Evolutionary conservation across 495 filamentous ascomycete species (phyloP).

Genomic region (Aspergillus carlsbadensis): DNA sequence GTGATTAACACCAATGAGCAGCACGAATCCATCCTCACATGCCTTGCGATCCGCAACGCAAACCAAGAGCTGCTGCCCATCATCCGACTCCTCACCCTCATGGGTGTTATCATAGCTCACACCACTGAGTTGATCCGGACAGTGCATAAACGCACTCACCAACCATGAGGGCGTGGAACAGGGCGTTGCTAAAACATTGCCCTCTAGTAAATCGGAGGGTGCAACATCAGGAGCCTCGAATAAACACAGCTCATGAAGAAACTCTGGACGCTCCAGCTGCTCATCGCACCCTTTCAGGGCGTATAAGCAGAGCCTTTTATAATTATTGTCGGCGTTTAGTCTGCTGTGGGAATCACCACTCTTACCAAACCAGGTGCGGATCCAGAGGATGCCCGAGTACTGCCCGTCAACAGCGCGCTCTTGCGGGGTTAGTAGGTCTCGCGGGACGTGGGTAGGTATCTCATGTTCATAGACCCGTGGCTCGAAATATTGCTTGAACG

Average conservation of each 20-base stretch:
- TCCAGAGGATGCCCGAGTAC: constrained; percentile 1
- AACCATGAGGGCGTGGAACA: constrained; percentile 9
- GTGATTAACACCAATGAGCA: constrained; percentile 15
- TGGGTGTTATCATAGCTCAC: background rate
- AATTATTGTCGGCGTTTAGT: too few relatives aligned
- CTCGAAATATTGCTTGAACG: background rate
- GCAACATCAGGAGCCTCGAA: too few relatives aligned
- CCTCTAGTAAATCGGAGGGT: background rate
- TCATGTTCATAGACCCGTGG: background rate
- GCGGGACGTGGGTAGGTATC: constrained; percentile 20
- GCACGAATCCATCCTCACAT: constrained; percentile 20
- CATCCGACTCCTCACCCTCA: background rate
- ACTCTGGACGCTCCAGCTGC: too few relatives aligned
- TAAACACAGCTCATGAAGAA: constrained; percentile 2
- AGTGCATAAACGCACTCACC: constrained; percentile 12
- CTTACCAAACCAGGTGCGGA: constrained; percentile 17
- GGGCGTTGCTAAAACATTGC: constrained; percentile 5
- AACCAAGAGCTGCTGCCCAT: constrained; percentile 7
- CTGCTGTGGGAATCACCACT: too few relatives aligned
- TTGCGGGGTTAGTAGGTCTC: background rate
- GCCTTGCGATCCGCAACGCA: constrained; percentile 20
- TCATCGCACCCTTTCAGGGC: too few relatives aligned
- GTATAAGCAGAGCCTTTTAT: too few relatives aligned
- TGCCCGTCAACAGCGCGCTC: constrained; percentile 4
- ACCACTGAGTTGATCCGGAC: constrained; percentile 12